These are phyloP conservation scores for Albizia julibrissin DNA, from an alignment of 306 rosid genomes.

Conservation along the genomic window DNA sequence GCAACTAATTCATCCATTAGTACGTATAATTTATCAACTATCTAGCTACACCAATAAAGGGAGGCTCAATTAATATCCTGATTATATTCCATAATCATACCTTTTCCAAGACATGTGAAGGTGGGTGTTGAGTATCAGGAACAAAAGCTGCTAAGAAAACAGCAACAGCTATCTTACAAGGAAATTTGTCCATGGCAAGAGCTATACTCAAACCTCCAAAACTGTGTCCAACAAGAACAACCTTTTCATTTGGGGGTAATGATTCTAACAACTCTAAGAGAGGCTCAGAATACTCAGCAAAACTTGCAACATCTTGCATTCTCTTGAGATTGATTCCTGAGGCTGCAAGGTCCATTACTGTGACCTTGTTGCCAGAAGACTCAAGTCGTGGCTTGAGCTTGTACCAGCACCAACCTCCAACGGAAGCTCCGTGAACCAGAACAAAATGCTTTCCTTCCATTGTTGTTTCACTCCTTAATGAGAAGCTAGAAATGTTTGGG, in stretches of 20 bases:
- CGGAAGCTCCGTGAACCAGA: constrained; percentile 71
- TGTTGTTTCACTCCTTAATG: too few relatives aligned
- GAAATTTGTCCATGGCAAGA: constrained; percentile 68
- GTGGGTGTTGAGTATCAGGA: constrained; percentile 53
- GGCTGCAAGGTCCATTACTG: constrained; percentile 58
- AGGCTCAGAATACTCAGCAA: constrained; percentile 53
- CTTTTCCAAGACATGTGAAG: not conserved
- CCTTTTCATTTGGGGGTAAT: constrained; percentile 52
- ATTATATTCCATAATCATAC: not conserved
- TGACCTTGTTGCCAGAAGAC: constrained; percentile 58
- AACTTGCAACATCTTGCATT: constrained; percentile 46
- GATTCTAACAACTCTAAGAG: constrained; percentile 50
- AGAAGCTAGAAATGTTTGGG: too few relatives aligned
- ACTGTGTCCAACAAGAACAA: constrained; percentile 73
- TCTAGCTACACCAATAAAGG: too few relatives aligned
- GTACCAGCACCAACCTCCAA: constrained; percentile 84
- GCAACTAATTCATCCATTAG: not conserved
- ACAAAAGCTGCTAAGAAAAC: constrained; percentile 63
- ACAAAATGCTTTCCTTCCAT: constrained; percentile 26
- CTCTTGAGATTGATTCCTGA: constrained; percentile 51
- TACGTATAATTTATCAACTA: too few relatives aligned
- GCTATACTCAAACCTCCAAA: constrained; percentile 69
- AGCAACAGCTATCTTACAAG: constrained; percentile 49
- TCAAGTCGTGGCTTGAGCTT: constrained; percentile 62
- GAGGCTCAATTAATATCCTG: not conserved